A percentile compares a stretch with the other conserved stretches of the same genome.
Conservation (phyloP, 2,329 filamentous ascomycete genomes). For the Parafenestella ontariensis region DNA sequence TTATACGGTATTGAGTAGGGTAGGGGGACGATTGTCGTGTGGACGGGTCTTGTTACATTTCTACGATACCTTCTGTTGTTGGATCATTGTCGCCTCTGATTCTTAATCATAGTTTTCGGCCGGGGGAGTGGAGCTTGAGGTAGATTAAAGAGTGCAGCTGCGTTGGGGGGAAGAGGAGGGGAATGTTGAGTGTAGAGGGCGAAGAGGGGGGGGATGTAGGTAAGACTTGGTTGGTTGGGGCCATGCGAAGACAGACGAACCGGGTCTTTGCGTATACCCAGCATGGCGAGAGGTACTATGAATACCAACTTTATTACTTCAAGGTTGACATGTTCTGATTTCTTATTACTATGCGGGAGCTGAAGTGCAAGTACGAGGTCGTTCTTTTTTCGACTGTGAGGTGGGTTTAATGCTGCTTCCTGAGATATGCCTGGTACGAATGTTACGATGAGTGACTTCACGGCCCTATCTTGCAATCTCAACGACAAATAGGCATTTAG, state of each 20-base stretch:
- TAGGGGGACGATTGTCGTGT: background rate
- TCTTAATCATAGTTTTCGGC: background rate
- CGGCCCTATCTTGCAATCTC: no score
- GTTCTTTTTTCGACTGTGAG: no score
- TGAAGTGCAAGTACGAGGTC: no score
- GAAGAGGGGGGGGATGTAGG: no score
- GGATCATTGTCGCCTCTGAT: background rate
- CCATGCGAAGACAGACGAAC: no score
- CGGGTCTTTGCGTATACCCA: background rate
- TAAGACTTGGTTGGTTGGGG: background rate
- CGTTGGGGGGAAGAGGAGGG: background rate
- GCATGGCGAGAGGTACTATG: background rate
- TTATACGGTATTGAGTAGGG: background rate
- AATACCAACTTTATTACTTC: background rate
- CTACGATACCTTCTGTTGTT: background rate
- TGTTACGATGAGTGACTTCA: no score
- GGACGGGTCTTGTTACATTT: background rate
- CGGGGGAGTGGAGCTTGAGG: background rate
- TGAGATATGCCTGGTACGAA: no score
- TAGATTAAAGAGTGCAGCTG: background rate
- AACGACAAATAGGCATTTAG: no score
- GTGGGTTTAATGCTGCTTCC: no score
- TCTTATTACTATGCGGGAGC: no score
- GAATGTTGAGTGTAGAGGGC: background rate
- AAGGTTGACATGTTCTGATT: background rate